Conservation (phyloP, 2,329 filamentous ascomycete genomes). For the Talaromyces sp. region DNA sequence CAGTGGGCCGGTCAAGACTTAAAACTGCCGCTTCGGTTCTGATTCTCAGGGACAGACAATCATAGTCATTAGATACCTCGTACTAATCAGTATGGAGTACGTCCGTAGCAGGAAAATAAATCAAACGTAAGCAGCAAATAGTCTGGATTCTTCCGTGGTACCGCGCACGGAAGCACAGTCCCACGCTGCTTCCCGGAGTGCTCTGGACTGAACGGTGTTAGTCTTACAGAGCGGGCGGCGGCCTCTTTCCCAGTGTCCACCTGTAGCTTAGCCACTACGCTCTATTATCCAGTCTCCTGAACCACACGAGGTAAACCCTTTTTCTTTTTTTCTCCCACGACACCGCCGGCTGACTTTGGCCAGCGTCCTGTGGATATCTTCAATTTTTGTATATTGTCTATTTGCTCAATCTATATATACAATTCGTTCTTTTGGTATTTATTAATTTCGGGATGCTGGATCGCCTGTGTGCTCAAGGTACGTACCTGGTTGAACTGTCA, state of each 20-base stretch:
- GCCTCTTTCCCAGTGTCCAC: not conserved
- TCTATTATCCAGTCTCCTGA: constrained; percentile 9
- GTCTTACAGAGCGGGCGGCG: constrained; percentile 4
- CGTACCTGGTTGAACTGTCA: not conserved
- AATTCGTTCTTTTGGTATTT: not conserved
- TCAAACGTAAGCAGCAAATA: not conserved
- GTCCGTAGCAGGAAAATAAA: not conserved
- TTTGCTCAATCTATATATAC: not conserved
- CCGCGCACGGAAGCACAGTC: not conserved
- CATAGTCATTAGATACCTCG: not conserved
- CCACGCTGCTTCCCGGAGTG: not conserved
- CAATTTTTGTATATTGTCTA: not conserved
- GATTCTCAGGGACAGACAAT: not conserved
- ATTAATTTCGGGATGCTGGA: constrained; percentile 5
- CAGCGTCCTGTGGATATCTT: not conserved
- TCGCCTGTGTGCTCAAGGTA: constrained; percentile 3
- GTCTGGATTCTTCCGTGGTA: not conserved
- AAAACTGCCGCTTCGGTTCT: not conserved
- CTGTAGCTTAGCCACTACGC: constrained; percentile 1
- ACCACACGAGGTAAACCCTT: not conserved
- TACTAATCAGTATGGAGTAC: too few relatives aligned
- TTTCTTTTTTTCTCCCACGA: not conserved
- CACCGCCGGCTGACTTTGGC: not conserved
- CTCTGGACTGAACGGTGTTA: too few relatives aligned
- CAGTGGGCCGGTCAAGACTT: constrained; percentile 4